A percentile compares a stretch with the other conserved stretches of the same genome.
These are phyloP conservation scores for Xylaria sp. DNA, from an alignment of 2,329 filamentous ascomycete genomes.

Conservation along the genomic window DNA sequence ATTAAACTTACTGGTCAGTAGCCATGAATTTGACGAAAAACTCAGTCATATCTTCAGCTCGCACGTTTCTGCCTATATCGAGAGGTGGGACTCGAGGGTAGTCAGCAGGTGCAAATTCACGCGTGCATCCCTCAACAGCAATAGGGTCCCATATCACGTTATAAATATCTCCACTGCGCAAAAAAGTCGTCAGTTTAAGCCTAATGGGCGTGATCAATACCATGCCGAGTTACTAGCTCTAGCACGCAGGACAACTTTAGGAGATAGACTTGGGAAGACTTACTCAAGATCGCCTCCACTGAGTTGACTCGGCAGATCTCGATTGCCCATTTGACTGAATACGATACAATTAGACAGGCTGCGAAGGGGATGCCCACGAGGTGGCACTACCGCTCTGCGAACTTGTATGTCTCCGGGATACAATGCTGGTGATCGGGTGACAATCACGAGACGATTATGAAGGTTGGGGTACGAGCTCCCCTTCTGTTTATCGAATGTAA, in stretches of 20 bases:
- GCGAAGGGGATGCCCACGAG: constrained; percentile 66
- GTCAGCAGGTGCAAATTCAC: constrained; percentile 69
- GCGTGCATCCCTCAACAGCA: constrained; percentile 54
- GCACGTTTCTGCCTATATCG: constrained; percentile 70
- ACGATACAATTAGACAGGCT: constrained; percentile 77
- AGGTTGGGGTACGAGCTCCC: constrained; percentile 48
- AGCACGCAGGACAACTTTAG: neutral
- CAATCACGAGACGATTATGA: constrained; percentile 60
- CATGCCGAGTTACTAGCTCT: neutral
- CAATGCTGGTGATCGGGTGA: constrained; percentile 83
- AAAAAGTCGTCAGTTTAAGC: neutral
- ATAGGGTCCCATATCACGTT: constrained; percentile 78
- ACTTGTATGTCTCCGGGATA: constrained; percentile 84
- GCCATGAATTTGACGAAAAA: constrained; percentile 74
- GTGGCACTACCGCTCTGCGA: constrained; percentile 70
- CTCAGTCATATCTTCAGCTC: constrained; percentile 73
- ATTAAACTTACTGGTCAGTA: constrained; percentile 45
- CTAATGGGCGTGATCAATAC: neutral
- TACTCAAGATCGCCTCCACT: constrained; percentile 77
- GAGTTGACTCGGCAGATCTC: constrained; percentile 81
- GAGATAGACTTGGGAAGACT: neutral
- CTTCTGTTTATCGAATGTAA: constrained; percentile 61
- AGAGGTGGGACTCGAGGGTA: constrained; percentile 69
- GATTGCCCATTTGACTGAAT: constrained; percentile 75
- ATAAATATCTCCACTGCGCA: constrained; percentile 73